Evolutionary conservation across 805 yeast species (phyloP), one percentile per base, ranked within the genome.

Genomic region (Candida boidinii): DNA sequence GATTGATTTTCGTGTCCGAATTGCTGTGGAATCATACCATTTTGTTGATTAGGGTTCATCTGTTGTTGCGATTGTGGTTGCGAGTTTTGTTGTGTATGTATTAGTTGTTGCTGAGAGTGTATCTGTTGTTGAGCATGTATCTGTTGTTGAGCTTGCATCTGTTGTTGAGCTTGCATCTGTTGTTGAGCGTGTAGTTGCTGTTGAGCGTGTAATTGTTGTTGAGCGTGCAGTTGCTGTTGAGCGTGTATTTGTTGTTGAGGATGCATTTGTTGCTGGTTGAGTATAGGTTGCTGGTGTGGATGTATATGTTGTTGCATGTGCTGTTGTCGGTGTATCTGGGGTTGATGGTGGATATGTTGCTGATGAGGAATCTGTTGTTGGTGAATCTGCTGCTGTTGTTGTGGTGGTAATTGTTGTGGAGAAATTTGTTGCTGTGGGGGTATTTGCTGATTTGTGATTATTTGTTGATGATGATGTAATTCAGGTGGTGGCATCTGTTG

Each of bases 11-110:
- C n/a, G n/a, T n/a, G n/a, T n/a, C n/a, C n/a, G n/a, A n/a, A n/a
- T n/a, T n/a, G n/a, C n/a, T n/a, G n/a, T n/a, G n/a, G n/a, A n/a
- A n/a, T n/a, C n/a, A n/a, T n/a, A n/a, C n/a, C n/a, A n/a, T n/a
- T n/a, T n/a, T n/a, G n/a, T n/a, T n/a, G n/a, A n/a, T n/a, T n/a
- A n/a, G n/a, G n/a, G n/a, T n/a, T n/a, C n/a, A n/a, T n/a, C n/a
- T 40, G 49, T 21, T 40, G 53, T 35, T 40, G 57, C 43, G 63
- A 73, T 39, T 66, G 71, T 26, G 58, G 58, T 23, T 36, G 36
- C 8, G 23, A 42, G 12, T 19, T 38, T 12, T 39, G 36, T 10
- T 36, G 30, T 9, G n/a, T 17, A 16, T 20, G 29, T 15, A 18
- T 31, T n/a, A 21, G 28, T 22, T 38, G 46, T 7, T 33, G 37